Percentiles rank a stretch among this genome's conserved stretches.
phyloP scores from a whole-genome alignment of 192 early-diverging fungal species.

The Backusella mclennaniae region DNA sequence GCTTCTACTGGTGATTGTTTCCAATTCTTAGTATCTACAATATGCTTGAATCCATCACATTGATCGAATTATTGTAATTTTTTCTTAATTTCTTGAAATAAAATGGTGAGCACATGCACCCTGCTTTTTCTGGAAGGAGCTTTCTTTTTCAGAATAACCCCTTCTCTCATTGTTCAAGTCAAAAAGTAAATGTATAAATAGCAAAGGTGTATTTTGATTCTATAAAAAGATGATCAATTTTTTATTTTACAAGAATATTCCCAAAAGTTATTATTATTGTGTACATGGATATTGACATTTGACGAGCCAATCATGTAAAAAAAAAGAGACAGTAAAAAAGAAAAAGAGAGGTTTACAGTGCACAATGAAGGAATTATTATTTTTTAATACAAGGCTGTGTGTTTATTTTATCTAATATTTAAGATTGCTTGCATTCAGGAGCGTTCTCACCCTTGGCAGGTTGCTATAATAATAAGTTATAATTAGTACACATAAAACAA shows the following conservation, averaged over 20 bases:
- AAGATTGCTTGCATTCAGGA: conserved; percentile 57
- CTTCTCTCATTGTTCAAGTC: background rate
- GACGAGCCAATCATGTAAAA: background rate
- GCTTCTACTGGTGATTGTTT: too few relatives aligned
- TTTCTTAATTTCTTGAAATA: too few relatives aligned
- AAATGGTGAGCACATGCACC: background rate
- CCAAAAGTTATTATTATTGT: background rate
- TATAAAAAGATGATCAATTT: conserved; percentile 1
- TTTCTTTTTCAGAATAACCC: background rate
- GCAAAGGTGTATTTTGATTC: background rate
- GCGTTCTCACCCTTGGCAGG: conserved; percentile 54
- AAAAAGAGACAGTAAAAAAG: background rate
- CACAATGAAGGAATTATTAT: background rate
- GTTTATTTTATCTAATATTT: conserved; percentile 14
- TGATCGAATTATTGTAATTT: too few relatives aligned
- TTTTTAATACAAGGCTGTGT: conserved; percentile 1
- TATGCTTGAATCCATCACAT: too few relatives aligned
- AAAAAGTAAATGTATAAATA: background rate
- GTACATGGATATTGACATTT: background rate
- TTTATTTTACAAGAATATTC: background rate
- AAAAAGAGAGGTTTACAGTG: background rate
- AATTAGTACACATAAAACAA: background rate
- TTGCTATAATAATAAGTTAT: conserved; percentile 17
- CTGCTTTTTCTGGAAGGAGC: background rate
- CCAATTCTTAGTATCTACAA: too few relatives aligned